Evolutionary conservation across 768 basidiomycete genomes (phyloP), one percentile per base, ranked within the genome.

Genomic region (Lactarius psammicola): DNA sequence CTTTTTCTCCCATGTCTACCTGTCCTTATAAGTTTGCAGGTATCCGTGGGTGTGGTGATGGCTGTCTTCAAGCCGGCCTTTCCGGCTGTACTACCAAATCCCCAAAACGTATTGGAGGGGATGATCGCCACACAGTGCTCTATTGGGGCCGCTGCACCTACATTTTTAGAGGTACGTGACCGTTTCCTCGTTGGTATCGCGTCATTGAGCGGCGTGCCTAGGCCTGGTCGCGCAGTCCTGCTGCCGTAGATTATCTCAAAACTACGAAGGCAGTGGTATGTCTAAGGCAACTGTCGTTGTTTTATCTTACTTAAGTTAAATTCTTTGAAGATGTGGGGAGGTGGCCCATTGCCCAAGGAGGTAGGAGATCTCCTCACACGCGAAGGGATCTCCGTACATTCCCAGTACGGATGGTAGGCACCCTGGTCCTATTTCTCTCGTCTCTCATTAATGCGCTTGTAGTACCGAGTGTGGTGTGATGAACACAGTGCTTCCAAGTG

Each of bases 111-210:
- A 28, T 69, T 76, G 18, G 68, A 71, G 20, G 72, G 68, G 10
- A 70, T 73, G 30, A 62, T 73, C 1, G 71, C 68, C 5, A 70
- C 74, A 0, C 62, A 69, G 0, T 68, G 71, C 36, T 66, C 72
- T 2, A 60, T 75, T n/a, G 66, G 73, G 7, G 71, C 68, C 34
- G 72, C 70, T 58, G 75, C 76, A 4, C 78, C 78, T 0, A 63
- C 72, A 3, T 75, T 78, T 61, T 54, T 78, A 13, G 76, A 78
- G 71, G 78, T 77, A 61, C 3, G 63, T 40, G 23, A 26, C 17
- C 30, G 2, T 58, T 26, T 23, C 33, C 1, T 60, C 53, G 9
- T 28, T 53, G 20, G 5, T 36, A 28, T 2, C 31, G 2, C 30
- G 18, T 44, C 10, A 61, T 60, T 38, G 30, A 26, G 56, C 4